phyloP scores from a whole-genome alignment of 805 yeast species.

The Hanseniaspora lindneri region DNA sequence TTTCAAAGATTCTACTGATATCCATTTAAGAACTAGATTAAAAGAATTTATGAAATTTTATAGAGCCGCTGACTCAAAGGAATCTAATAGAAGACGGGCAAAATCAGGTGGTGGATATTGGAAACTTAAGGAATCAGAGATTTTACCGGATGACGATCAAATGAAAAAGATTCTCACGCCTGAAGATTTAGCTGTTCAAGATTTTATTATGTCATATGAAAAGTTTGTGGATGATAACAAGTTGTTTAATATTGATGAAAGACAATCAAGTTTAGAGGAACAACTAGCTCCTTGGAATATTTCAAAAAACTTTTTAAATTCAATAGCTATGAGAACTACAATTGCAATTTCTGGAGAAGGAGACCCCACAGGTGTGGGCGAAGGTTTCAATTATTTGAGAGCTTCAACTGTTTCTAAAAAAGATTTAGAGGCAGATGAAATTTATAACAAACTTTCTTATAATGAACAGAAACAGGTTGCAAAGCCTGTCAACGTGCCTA shows the following conservation, averaged over 20 bases:
- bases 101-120: conserved; percentile 47
- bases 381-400: conserved; percentile 74
- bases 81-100: background rate
- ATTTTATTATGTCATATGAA: conserved; percentile 89
- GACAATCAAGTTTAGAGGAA: conserved; percentile 58
- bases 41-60: conserved; percentile 98
- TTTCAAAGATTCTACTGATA: conserved; percentile 94
- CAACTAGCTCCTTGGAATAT: conserved; percentile 89
- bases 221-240: conserved; percentile 75
- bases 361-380: conserved; percentile 85
- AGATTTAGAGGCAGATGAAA: conserved; percentile 4
- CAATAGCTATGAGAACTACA: conserved; percentile 96
- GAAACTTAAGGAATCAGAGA: conserved; percentile 64
- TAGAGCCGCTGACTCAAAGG: conserved; percentile 79
- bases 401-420: conserved; percentile 31
- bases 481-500: conserved; percentile 10
- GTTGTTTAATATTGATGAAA: conserved; percentile 36
- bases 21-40: conserved; percentile 89
- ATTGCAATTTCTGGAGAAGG: conserved; percentile 88
- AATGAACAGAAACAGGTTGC: conserved; percentile 13
- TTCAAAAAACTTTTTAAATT: conserved; percentile 80
- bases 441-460: conserved; percentile 5
- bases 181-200: conserved; percentile 77
- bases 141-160: conserved; percentile 62
- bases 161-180: conserved; percentile 78